phyloP scores from a whole-genome alignment of 306 rosid species.

The Corylus heterophylla region DNA sequence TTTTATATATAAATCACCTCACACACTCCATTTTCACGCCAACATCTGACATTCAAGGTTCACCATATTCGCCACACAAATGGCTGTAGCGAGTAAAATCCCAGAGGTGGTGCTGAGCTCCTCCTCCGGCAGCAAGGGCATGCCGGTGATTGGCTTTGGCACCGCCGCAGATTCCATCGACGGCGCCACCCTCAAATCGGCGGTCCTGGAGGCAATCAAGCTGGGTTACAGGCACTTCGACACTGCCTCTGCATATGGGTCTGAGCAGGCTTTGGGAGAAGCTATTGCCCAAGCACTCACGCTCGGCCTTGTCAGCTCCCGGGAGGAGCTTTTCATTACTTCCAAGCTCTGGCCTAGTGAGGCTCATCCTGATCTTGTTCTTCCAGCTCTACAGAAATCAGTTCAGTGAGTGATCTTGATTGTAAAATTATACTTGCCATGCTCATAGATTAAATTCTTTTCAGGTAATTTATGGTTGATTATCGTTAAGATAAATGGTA shows the following conservation, averaged over 20 bases:
- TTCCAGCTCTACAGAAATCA: conserved; percentile 2
- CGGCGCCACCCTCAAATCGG: background rate
- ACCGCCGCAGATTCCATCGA: background rate
- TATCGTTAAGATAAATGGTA: too few relatives aligned
- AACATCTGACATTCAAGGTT: background rate
- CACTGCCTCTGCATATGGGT: background rate
- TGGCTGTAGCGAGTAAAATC: background rate
- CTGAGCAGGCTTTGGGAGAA: conserved; percentile 8
- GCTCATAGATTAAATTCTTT: too few relatives aligned
- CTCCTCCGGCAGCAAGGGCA: background rate
- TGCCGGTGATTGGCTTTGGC: conserved; percentile 12
- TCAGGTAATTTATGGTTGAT: too few relatives aligned
- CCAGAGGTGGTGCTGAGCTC: conserved; percentile 9
- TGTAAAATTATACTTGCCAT: background rate
- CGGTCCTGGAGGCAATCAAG: conserved; percentile 3
- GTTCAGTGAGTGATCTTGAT: background rate
- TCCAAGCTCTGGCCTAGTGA: background rate
- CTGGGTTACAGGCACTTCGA: conserved; percentile 13
- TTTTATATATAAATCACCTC: background rate
- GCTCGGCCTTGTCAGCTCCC: background rate
- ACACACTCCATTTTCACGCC: too few relatives aligned
- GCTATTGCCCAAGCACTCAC: conserved; percentile 2
- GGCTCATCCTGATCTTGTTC: conserved; percentile 8
- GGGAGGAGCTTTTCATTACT: conserved; percentile 4
- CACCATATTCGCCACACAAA: background rate